These are phyloP conservation scores for Wickerhamiella cacticola DNA, from an alignment of 805 yeast genomes.

Conservation along the genomic window DNA sequence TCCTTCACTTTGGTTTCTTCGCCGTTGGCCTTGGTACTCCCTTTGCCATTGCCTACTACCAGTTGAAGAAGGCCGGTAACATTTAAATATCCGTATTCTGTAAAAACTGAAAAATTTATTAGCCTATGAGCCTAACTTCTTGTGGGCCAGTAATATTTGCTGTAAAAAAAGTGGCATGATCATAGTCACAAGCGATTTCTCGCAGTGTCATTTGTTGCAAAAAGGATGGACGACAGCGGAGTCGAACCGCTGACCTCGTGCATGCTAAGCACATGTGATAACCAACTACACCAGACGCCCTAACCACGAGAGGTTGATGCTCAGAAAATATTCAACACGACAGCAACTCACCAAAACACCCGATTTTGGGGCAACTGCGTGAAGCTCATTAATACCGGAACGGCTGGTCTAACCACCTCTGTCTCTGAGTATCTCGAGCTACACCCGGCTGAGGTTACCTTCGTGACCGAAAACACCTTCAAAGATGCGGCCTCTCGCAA, in stretches of 20 bases:
- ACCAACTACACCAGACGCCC: constrained; percentile 11
- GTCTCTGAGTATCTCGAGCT: not conserved
- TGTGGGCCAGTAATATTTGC: not conserved
- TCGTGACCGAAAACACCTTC: not conserved
- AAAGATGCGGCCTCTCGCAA: not conserved
- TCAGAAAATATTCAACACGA: no score
- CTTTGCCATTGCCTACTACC: constrained; percentile 65
- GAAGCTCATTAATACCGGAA: constrained; percentile 1
- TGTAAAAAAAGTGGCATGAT: not conserved
- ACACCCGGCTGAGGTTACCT: not conserved
- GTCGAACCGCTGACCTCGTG: constrained; percentile 12
- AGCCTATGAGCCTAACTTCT: not conserved
- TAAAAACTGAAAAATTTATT: not conserved
- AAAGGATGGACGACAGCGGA: constrained; percentile 9
- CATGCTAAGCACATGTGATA: constrained; percentile 11
- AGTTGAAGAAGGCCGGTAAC: constrained; percentile 75
- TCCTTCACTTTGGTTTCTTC: constrained; percentile 69
- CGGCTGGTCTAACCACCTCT: not conserved
- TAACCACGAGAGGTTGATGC: not conserved
- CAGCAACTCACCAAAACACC: no score
- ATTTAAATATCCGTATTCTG: constrained; percentile 16
- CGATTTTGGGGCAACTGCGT: no score
- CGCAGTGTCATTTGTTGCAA: not conserved
- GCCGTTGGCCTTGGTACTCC: constrained; percentile 61
- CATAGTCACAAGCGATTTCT: not conserved